These are phyloP conservation scores for Penicillium sclerotiorum DNA, from an alignment of 2,329 filamentous ascomycete species.

Conservation along the genomic window DNA sequence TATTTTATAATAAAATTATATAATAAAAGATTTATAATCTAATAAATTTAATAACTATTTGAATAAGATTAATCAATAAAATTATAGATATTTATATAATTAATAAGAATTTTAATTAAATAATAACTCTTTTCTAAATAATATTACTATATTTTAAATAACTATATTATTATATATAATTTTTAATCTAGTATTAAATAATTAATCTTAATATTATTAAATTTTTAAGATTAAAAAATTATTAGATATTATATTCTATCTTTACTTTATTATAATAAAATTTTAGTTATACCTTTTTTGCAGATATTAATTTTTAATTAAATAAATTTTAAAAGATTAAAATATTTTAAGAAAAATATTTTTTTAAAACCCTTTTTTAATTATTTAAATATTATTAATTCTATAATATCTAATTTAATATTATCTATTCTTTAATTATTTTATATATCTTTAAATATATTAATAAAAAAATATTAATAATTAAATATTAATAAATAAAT, in stretches of 20 bases:
- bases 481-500: not conserved
- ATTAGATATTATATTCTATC: not conserved
- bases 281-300: not conserved
- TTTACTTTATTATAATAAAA: not conserved
- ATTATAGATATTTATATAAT: no score
- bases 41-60: no score
- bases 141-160: no score
- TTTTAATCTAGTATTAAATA: no score
- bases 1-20: no score
- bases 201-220: no score
- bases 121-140: no score
- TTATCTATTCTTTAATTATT: not conserved
- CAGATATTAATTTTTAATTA: not conserved
- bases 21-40: no score
- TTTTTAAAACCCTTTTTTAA: conserved; percentile 7
- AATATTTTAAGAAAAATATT: conserved; percentile 1
- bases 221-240: no score
- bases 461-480: conserved; percentile 3
- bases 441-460: conserved; percentile 5
- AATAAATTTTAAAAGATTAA: not conserved
- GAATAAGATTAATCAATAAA: no score
- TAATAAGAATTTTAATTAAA: no score
- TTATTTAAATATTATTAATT: conserved; percentile 9
- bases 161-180: no score
- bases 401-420: conserved; percentile 3